Base-by-base conservation (phyloP, 2,329 filamentous ascomycete species). In the Colletotrichum spinosum region DNA sequence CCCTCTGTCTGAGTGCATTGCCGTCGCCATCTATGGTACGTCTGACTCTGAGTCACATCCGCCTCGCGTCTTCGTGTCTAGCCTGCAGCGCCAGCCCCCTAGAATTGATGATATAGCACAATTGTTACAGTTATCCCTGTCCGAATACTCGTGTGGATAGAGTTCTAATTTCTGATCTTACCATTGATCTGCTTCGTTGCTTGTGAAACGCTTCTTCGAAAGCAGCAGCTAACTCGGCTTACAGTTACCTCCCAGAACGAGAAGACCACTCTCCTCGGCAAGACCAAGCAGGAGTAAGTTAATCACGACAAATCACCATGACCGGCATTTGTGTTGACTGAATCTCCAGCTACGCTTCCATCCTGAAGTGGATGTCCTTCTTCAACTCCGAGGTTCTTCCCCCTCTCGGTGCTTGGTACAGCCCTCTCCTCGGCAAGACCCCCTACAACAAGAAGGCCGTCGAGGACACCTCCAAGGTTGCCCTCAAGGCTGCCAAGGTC, bases 221-320 rank as follows among this genome's bases (percentile, higher is more conserved):
- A 46, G 33, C 8, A 44, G 34, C 38, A 68, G 71, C 77, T 81
- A 73, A 82, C 74, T 62, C 57, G 52, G 52, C 42, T 11, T 71
- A 68, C 77, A 98, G 96, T 99, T 80, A 94, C 96, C 76, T 98
- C 96, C 74, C 96, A 99, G 86, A 99, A 99, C 82, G 96, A 98
- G 91, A 98, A 98, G 92, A 99, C 96, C 75, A 97, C 94, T 73
- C 94, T 99, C 72, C 90, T 99, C 75, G 96, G 96, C 79, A 98
- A 98, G 91, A 99, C 94, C 85, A 99, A 99, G 92, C 95, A 99
- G 87, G 96, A 99, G 90, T 94, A 84, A 79, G 86, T 78, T 17
- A 35, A 17, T 33, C 39, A 62, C 46, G 50, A 48, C 12, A 33
- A 33, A 46, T 41, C 38, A 13, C 13, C 38, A 41, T 78, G 68